Evolutionary conservation across 768 basidiomycete species (phyloP).

Genomic region (Leucosporidium creatinivorum): DNA sequence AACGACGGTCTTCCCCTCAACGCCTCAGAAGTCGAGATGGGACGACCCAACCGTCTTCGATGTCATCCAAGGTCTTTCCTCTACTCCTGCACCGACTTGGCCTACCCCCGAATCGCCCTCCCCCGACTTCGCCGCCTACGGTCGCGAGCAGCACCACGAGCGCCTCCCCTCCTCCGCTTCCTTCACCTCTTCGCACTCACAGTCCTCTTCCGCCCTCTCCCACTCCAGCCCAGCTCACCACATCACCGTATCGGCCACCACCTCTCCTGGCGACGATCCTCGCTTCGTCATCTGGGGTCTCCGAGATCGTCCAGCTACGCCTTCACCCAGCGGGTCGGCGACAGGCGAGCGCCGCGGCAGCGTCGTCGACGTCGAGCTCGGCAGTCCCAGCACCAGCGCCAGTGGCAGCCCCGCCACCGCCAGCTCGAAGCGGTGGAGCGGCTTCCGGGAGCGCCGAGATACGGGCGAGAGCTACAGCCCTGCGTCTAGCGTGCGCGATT

Average conservation of each 20-base stretch:
- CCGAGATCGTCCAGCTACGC: slow-evolving; percentile 15
- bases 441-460: background rate
- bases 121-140: background rate
- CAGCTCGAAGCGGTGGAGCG: slow-evolving; percentile 23
- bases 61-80: slow-evolving; percentile 22
- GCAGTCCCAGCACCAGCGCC: background rate
- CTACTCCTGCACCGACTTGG: no score
- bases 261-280: slow-evolving; percentile 60
- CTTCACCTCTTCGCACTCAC: slow-evolving; percentile 12
- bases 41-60: slow-evolving; percentile 34
- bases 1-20: background rate
- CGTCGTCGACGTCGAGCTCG: background rate
- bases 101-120: background rate
- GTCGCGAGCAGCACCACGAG: slow-evolving; percentile 10
- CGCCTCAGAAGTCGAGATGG: slow-evolving; percentile 5
- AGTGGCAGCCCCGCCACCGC: slow-evolving; percentile 19
- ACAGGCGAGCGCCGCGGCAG: background rate
- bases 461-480: background rate
- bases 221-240: slow-evolving; percentile 10
- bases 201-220: background rate
- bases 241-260: slow-evolving; percentile 20
- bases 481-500: slow-evolving; percentile 24
- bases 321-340: slow-evolving; percentile 34
- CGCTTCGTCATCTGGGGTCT: slow-evolving; percentile 88
- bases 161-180: slow-evolving; percentile 14